A percentile compares a stretch with the other conserved stretches of the same genome.
Evolutionary conservation across 2,329 filamentous ascomycete genomes (phyloP).

Genomic region (Botryotinia globosa): DNA sequence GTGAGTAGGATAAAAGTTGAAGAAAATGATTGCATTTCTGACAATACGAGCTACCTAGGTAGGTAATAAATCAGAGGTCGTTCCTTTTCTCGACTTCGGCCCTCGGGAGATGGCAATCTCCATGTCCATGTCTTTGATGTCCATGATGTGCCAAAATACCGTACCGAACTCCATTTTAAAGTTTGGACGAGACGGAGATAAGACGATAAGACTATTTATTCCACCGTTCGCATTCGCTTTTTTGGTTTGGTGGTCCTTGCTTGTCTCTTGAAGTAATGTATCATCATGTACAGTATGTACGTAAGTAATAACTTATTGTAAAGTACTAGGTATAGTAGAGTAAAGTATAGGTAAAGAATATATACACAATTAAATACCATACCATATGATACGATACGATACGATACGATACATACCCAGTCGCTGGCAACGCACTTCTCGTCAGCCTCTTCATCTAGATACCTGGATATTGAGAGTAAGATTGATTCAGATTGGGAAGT

Average conservation of each 20-base stretch:
- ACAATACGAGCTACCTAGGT: no score
- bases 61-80: no score
- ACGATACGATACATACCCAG: neutral
- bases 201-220: neutral
- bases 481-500: neutral
- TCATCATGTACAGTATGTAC: neutral
- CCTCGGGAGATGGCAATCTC: neutral
- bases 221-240: neutral
- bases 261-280: neutral
- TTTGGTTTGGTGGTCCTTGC: neutral
- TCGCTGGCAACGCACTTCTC: neutral
- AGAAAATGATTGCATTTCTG: no score
- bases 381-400: neutral
- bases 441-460: neutral
- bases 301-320: neutral
- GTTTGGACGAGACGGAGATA: neutral
- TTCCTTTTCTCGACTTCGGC: neutral
- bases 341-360: neutral
- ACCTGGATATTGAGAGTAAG: neutral
- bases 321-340: neutral
- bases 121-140: neutral
- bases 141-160: neutral
- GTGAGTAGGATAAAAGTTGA: no score
- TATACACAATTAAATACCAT: neutral
- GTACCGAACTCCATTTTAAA: neutral